Base-by-base conservation (phyloP, 1,139 yeast species). In the Spathaspora sp. region DNA sequence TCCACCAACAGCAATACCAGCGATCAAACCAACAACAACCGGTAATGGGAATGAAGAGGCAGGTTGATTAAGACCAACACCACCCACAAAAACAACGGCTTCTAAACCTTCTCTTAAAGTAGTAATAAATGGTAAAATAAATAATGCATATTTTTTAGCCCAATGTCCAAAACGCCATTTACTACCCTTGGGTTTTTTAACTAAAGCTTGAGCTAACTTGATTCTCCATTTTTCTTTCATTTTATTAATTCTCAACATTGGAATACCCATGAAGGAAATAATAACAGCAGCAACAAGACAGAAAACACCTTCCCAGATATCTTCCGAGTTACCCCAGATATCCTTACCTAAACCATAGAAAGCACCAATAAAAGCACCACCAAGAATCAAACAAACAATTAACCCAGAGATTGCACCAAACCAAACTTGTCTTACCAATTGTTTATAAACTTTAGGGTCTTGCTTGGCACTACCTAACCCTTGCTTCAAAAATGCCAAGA, bases 181-280 rank as follows among this genome's bases (percentile, higher is more conserved):
- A 36, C 56, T 62, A 7, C 56, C 52, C 25, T 58, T 58, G 36
- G 77, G 72, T 39, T 66, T 63, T 51, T 78, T 76, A 45, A 81
- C 65, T 50, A 86, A 75, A 38, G 95, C 87, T 53, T 78, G 80
- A 13, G 97, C 95, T 59, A 91, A 78, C 70, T 91, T 91, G 54
- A 89, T 76, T 72, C 96, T 84, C 89, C 96, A 91, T 68, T 90
- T 91, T 58, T 84, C 93, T 66, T 88, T 84, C 83, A 91, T 79
- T 71, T 90, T 91, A 66, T 91, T 89, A 62, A 91, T 78, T 63
- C 97, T 80, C 58, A 91, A 78, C 86, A 91, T 87, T 60, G 96
- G 95, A 56, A 91, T 71, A 44, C 98, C 97, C 97, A 91, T 90
- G 43, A 83, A 58, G 2, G 97, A 82, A 52, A 91, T 91, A 63